Evolutionary conservation across 345 rosid species (phyloP).

Genomic region (Brassica rapa): DNA sequence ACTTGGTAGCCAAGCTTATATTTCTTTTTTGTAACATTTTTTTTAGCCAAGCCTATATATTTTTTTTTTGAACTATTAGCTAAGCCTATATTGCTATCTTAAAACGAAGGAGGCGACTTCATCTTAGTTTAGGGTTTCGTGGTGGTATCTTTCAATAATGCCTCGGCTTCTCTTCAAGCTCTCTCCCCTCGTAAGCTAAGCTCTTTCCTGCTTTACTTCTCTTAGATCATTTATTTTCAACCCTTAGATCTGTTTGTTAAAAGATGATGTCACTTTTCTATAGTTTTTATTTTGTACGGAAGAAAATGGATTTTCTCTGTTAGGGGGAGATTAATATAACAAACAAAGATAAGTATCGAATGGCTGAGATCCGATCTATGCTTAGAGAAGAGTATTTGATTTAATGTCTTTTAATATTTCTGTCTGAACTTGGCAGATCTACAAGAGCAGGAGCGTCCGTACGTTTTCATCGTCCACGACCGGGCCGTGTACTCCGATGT

Average conservation of each 20-base stretch:
- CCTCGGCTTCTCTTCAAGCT: conserved; percentile 7
- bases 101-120: neutral
- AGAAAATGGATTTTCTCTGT: neutral
- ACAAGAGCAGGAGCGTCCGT: neutral
- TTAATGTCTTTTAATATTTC: too few relatives aligned
- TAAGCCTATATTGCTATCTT: neutral
- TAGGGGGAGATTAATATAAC: neutral
- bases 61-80: neutral
- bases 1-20: neutral
- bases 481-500: neutral
- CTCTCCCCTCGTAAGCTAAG: neutral
- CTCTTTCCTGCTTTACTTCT: neutral
- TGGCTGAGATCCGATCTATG: neutral
- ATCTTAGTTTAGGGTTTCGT: too few relatives aligned
- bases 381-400: neutral
- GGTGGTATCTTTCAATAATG: conserved; percentile 1
- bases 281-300: neutral
- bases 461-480: neutral
- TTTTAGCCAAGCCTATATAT: neutral
- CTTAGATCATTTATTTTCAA: too few relatives aligned
- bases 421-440: neutral
- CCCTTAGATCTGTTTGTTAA: neutral
- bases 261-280: neutral
- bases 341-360: neutral
- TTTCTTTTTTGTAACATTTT: too few relatives aligned